Evolutionary conservation across 179 eudicot species (phyloP), one percentile per base, ranked within the genome.

Genomic region (Gypsophila paniculata): DNA sequence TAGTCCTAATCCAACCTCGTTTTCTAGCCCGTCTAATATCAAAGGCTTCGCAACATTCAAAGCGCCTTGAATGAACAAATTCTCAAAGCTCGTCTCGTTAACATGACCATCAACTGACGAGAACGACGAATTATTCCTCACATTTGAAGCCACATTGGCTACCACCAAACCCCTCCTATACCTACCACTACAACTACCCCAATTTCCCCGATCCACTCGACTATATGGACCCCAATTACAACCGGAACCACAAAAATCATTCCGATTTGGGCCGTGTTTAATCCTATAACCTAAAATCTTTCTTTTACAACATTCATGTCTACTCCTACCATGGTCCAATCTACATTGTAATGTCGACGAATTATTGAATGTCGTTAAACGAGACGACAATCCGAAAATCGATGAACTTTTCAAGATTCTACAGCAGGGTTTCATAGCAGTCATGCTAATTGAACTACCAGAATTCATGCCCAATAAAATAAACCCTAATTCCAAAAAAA

Each of bases 11-110:
- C 61, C 74, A 18, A 38, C 26, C 68, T 70, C 73, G 38, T 61
- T 42, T 10, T 73, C 68, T 6, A 58, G 61, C 46, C 25, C 62
- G 22, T 72, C 82, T 61, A 74, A 48, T 66, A 59, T 53, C 21
- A 81, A 72, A 34, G 81, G 76, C 51, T 67, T 71, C 74, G 54
- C 68, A 54, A 73, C 74, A 76, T 76, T 76, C 59, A 78, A 44
- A 13, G 78, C 80, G 19, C 80, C 74, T 51, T 82, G 85, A 66
- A 82, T 61, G 66, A 69, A 79, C 22, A 73, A 73, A 64, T 60
- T 74, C 76, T 74, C 85, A 29, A 79, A 79, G 29, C 63, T 76
- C 46, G 65, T 74, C n/a, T 74, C 82, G 61, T 71, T 73, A 69
- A 73, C 80, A 12, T 65, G 60, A 65, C 77, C 34, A 29, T 70